phyloP scores from a whole-genome alignment of 2,329 filamentous ascomycete genomes.

The Trichoderma lentiforme region DNA sequence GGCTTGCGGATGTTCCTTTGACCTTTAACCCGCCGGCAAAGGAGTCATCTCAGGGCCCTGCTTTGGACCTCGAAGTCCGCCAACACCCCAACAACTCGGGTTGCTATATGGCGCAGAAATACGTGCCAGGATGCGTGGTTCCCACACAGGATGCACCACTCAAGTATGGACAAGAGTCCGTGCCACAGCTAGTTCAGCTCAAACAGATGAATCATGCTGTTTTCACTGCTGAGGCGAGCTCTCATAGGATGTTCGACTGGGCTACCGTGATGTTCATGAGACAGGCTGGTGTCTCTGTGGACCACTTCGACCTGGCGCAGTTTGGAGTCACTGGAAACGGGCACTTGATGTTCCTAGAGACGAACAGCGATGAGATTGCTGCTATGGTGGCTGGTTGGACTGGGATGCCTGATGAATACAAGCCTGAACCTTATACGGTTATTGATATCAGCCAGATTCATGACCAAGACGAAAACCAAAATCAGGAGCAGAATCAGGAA shows the following conservation, averaged over 20 bases:
- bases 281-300: slow-evolving; percentile 47
- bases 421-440: too few species aligned
- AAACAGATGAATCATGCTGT: slow-evolving; percentile 45
- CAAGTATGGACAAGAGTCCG: neutral
- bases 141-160: neutral
- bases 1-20: slow-evolving; percentile 41
- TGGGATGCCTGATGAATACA: neutral
- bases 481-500: neutral
- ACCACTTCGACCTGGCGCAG: slow-evolving; percentile 44
- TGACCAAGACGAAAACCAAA: neutral
- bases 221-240: slow-evolving; percentile 50
- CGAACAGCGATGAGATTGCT: slow-evolving; percentile 46
- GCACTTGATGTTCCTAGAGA: slow-evolving; percentile 53
- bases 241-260: slow-evolving; percentile 54
- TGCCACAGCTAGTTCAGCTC: slow-evolving; percentile 47
- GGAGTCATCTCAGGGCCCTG: neutral
- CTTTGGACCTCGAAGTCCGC: neutral
- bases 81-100: neutral
- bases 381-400: slow-evolving; percentile 36
- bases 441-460: too few species aligned
- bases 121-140: neutral
- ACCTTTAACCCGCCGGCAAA: slow-evolving; percentile 38
- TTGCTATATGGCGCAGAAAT: neutral
- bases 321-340: slow-evolving; percentile 50
- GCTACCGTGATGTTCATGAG: slow-evolving; percentile 50